Conservation (phyloP, 2,329 filamentous ascomycete species). For the Pseudogymnoascus sp. region DNA sequence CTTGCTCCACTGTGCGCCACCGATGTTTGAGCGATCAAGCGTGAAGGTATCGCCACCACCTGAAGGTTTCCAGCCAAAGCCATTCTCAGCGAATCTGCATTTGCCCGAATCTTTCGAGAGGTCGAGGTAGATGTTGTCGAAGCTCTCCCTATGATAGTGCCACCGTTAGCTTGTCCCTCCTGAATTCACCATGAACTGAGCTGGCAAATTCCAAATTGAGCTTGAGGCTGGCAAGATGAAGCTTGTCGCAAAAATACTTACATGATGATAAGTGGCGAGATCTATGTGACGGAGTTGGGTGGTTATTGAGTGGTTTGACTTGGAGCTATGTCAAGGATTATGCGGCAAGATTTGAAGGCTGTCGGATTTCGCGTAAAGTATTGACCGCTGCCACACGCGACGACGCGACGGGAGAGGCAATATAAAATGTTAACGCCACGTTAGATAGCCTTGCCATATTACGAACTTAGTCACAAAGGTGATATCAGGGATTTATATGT, state of each 20-base stretch:
- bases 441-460: background rate
- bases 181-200: background rate
- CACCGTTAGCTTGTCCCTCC: background rate
- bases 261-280: conserved; percentile 1
- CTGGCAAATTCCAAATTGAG: background rate
- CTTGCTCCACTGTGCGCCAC: conserved; percentile 85
- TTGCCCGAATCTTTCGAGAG: conserved; percentile 87
- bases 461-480: background rate
- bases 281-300: background rate
- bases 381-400: conserved; percentile 6
- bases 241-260: background rate
- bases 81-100: conserved; percentile 89
- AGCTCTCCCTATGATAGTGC: conserved; percentile 61
- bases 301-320: conserved; percentile 1
- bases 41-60: conserved; percentile 88
- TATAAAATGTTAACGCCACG: background rate
- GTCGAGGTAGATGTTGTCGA: conserved; percentile 95
- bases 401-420: background rate
- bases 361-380: conserved; percentile 2
- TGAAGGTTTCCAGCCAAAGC: conserved; percentile 89
- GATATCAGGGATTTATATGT: background rate
- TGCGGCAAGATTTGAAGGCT: conserved; percentile 7
- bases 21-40: conserved; percentile 77
- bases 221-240: background rate
- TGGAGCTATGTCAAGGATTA: conserved; percentile 1